These are phyloP conservation scores for Hypoxylon perforatum DNA, from an alignment of 495 filamentous ascomycete species.

Conservation along the genomic window DNA sequence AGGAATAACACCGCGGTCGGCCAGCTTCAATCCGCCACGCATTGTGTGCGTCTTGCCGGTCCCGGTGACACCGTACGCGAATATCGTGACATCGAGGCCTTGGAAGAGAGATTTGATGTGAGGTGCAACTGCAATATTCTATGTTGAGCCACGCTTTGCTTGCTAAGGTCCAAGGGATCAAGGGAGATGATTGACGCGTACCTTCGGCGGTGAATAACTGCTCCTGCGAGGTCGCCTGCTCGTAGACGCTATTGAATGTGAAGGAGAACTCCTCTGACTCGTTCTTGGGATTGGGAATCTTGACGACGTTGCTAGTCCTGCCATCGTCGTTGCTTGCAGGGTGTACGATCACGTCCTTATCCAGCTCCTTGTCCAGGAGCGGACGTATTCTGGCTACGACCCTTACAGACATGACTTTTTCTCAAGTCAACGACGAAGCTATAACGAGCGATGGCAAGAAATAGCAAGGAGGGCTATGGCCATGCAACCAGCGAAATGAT, in stretches of 20 bases:
- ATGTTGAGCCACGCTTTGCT: slow-evolving; percentile 6
- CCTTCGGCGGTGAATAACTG: slow-evolving; percentile 89
- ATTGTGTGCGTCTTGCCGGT: slow-evolving; percentile 99
- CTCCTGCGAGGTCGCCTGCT: slow-evolving; percentile 80
- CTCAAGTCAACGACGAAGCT: slow-evolving; percentile 20
- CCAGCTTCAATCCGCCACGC: slow-evolving; percentile 89
- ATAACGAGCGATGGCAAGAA: background rate
- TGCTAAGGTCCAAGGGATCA: slow-evolving; percentile 2
- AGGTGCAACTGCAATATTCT: slow-evolving; percentile 55
- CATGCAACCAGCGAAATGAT: slow-evolving; percentile 3
- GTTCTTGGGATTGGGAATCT: slow-evolving; percentile 96
- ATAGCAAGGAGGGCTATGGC: background rate
- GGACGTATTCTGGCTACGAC: slow-evolving; percentile 92
- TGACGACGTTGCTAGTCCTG: slow-evolving; percentile 71
- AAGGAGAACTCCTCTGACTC: slow-evolving; percentile 91
- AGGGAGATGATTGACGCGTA: slow-evolving; percentile 50
- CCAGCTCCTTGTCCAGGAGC: slow-evolving; percentile 81
- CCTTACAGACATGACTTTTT: slow-evolving; percentile 70
- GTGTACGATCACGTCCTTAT: slow-evolving; percentile 84
- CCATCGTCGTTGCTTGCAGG: slow-evolving; percentile 68
- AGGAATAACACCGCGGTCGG: slow-evolving; percentile 92
- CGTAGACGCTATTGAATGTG: slow-evolving; percentile 94
- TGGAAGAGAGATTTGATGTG: slow-evolving; percentile 91
- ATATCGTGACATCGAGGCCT: slow-evolving; percentile 92
- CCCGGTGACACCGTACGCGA: slow-evolving; percentile 95